Evolutionary conservation across 2,329 filamentous ascomycete genomes (phyloP), one percentile per base, ranked within the genome.

Genomic region (Lithohypha guttulata): DNA sequence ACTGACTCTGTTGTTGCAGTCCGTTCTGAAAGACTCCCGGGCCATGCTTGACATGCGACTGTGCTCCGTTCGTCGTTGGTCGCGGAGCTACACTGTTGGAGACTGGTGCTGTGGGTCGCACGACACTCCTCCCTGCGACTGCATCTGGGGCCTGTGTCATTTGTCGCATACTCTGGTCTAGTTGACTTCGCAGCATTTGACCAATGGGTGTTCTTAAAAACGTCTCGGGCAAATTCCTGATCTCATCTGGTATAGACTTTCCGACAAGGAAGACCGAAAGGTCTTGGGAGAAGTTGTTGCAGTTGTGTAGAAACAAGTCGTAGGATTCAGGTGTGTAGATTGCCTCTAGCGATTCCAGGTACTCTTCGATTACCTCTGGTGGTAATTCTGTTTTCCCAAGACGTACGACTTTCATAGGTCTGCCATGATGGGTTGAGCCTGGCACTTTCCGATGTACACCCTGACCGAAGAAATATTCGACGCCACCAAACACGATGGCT

Each of bases 241-340:
- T 96, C 52, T 93, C 79, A 1, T 79, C 73, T 0, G 91, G 91
- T 43, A 96, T 96, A 2, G 84, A 83, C 51, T 79, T 82, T 15
- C 91, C 89, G 1, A 95, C 67, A 0, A 96, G 68, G 47, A 96
- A 96, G 59, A 84, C 91, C 46, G 84, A 69, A 49, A 96, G 79
- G 45, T 94, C 86, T 55, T 96, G 89, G 3, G 83, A 84, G 60
- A 96, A 98, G 60, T 95, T 95, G 64, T 96, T 98, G 66, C 89
- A 96, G 57, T 98, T 98, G 61, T 95, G 86, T 19, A 74, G 52
- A 65, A 84, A 94, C 4, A 95, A 65, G 55, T 95, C 85, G 55
- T 96, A 96, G 1, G 84, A 82, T 75, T 85, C 78, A 6, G 81
- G 67, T 0, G 85, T 93, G 55, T 93, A 98, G 8, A 93, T 79